These are phyloP conservation scores for Globisporangium parvum DNA, from an alignment of 352 stramenopile genomes.

Conservation along the genomic window DNA sequence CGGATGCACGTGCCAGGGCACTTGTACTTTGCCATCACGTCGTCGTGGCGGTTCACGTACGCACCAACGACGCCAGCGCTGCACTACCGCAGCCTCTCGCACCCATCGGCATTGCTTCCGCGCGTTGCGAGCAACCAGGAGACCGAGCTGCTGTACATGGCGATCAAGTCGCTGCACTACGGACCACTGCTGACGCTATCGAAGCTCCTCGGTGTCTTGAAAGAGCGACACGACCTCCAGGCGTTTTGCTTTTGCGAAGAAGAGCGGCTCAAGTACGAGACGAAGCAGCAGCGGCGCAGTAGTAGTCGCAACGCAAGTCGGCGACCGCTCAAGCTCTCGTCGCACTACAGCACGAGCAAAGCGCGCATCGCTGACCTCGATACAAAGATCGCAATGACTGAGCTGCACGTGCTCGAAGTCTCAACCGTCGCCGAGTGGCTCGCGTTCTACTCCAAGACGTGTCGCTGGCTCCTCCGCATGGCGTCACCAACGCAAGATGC, in stretches of 20 bases:
- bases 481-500: slow-evolving; percentile 36
- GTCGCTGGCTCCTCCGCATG: slow-evolving; percentile 46
- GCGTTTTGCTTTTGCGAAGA: slow-evolving; percentile 64
- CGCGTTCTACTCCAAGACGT: slow-evolving; percentile 45
- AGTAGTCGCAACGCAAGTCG: slow-evolving; percentile 7
- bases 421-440: slow-evolving; percentile 52
- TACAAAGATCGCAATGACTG: slow-evolving; percentile 37
- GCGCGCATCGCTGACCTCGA: slow-evolving; percentile 40
- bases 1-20: slow-evolving; percentile 53
- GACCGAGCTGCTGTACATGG: slow-evolving; percentile 62
- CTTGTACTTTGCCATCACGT: slow-evolving; percentile 56
- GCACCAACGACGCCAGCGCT: slow-evolving; percentile 19
- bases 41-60: slow-evolving; percentile 32
- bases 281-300: slow-evolving; percentile 10
- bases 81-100: slow-evolving; percentile 33
- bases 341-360: slow-evolving; percentile 60
- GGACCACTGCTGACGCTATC: slow-evolving; percentile 55
- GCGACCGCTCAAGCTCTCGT: slow-evolving; percentile 33
- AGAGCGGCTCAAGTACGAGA: slow-evolving; percentile 34
- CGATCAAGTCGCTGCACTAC: slow-evolving; percentile 59
- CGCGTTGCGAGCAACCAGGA: slow-evolving; percentile 40
- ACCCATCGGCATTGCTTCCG: slow-evolving; percentile 49
- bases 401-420: slow-evolving; percentile 52
- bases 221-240: slow-evolving; percentile 56
- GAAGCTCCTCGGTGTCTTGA: slow-evolving; percentile 38